Conservation (phyloP, 805 yeast genomes). For the Candida khao-thaluensis region DNA sequence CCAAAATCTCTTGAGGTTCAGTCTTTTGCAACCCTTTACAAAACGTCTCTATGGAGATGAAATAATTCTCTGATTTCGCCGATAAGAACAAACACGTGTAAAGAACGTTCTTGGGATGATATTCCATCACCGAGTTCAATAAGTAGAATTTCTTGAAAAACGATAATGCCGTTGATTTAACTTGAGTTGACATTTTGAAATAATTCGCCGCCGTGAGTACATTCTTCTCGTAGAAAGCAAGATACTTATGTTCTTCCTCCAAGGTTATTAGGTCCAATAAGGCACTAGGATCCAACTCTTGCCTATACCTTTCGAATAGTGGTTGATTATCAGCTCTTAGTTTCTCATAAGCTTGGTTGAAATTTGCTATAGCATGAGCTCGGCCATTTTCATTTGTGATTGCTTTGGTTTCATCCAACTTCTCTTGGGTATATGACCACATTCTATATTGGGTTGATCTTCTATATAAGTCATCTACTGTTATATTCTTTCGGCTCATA, state of each 20-base stretch:
- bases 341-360: slow-evolving; percentile 22
- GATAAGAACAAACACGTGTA: slow-evolving; percentile 77
- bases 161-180: slow-evolving; percentile 79
- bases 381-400: slow-evolving; percentile 58
- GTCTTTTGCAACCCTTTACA: slow-evolving; percentile 68
- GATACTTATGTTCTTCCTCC: slow-evolving; percentile 70
- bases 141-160: slow-evolving; percentile 81
- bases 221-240: slow-evolving; percentile 71
- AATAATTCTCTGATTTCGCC: slow-evolving; percentile 88
- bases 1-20: slow-evolving; percentile 63
- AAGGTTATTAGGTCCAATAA: slow-evolving; percentile 48
- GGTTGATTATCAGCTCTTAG: slow-evolving; percentile 24
- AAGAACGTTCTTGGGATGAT: slow-evolving; percentile 80
- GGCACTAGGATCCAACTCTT: slow-evolving; percentile 29
- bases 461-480: slow-evolving; percentile 86
- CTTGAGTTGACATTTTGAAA: slow-evolving; percentile 85
- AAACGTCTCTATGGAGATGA: slow-evolving; percentile 80
- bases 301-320: slow-evolving; percentile 27
- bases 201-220: slow-evolving; percentile 67
- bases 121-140: slow-evolving; percentile 78
- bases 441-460: slow-evolving; percentile 77
- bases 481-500: slow-evolving; percentile 26
- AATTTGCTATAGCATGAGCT: slow-evolving; percentile 29
- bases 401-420: slow-evolving; percentile 48
- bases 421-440: slow-evolving; percentile 78